phyloP scores from a whole-genome alignment of 2,329 filamentous ascomycete species.

The Cladobotryum mycophilum region DNA sequence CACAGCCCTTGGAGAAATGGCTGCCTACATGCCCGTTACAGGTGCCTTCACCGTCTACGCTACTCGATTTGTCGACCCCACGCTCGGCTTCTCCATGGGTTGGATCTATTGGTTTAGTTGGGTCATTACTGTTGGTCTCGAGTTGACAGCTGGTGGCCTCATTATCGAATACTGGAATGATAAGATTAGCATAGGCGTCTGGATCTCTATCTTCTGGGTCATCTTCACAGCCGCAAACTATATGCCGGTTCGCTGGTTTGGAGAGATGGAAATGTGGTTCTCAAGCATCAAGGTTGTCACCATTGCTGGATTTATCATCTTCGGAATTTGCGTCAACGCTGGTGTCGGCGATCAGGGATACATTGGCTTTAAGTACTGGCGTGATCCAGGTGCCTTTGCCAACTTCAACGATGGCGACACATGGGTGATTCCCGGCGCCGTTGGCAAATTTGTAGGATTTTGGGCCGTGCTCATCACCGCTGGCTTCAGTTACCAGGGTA shows the following conservation, averaged over 20 bases:
- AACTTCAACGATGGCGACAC: slow-evolving; percentile 43
- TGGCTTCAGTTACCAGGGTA: slow-evolving; percentile 65
- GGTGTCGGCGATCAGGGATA: slow-evolving; percentile 64
- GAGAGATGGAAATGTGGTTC: slow-evolving; percentile 75
- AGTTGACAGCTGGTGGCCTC: slow-evolving; percentile 64
- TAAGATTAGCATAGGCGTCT: slow-evolving; percentile 59
- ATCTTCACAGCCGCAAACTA: slow-evolving; percentile 64
- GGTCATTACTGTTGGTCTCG: slow-evolving; percentile 66
- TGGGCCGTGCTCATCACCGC: slow-evolving; percentile 64
- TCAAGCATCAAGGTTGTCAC: slow-evolving; percentile 71
- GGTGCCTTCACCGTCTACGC: slow-evolving; percentile 74
- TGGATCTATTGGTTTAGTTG: slow-evolving; percentile 82
- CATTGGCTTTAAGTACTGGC: slow-evolving; percentile 69
- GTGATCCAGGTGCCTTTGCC: slow-evolving; percentile 60
- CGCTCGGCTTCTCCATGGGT: slow-evolving; percentile 69
- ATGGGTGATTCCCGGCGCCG: slow-evolving; percentile 35
- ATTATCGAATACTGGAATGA: slow-evolving; percentile 71
- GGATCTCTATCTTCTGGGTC: slow-evolving; percentile 68
- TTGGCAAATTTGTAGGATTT: slow-evolving; percentile 61
- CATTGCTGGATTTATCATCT: slow-evolving; percentile 69
- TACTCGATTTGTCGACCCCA: slow-evolving; percentile 65
- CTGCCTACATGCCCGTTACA: slow-evolving; percentile 68
- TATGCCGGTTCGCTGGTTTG: slow-evolving; percentile 65
- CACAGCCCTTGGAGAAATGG: slow-evolving; percentile 64
- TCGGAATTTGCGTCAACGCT: slow-evolving; percentile 67